phyloP scores from a whole-genome alignment of 768 basidiomycete species.

The Amanita pseudoporphyria region DNA sequence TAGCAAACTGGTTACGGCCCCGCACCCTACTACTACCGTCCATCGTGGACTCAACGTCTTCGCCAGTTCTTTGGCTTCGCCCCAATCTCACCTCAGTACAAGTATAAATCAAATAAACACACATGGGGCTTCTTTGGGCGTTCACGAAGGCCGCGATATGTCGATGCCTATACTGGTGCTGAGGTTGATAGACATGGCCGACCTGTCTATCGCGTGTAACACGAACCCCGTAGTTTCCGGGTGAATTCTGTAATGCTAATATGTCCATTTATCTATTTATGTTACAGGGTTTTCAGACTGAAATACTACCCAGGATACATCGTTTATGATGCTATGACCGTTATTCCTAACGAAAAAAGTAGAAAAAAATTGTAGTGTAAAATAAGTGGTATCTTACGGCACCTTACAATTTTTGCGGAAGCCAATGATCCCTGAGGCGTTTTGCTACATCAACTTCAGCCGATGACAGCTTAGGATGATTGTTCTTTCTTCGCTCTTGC shows the following conservation, averaged over 20 bases:
- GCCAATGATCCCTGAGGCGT: constrained; percentile 53
- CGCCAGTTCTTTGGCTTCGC: constrained; percentile 47
- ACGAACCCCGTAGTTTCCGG: too few relatives aligned
- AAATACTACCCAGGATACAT: background rate
- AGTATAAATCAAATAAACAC: constrained; percentile 25
- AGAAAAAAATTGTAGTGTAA: background rate
- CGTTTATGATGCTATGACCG: background rate
- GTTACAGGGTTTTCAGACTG: background rate
- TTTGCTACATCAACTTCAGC: constrained; percentile 57
- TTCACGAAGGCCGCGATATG: constrained; percentile 37
- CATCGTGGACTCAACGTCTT: constrained; percentile 35
- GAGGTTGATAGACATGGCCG: constrained; percentile 51
- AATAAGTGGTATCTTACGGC: background rate
- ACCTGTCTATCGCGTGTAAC: constrained; percentile 38
- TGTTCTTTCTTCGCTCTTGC: constrained; percentile 6
- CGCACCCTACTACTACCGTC: constrained; percentile 13
- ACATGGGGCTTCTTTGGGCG: constrained; percentile 51
- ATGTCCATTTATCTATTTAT: too few relatives aligned
- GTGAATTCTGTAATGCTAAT: background rate
- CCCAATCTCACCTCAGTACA: constrained; percentile 29
- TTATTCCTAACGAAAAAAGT: background rate
- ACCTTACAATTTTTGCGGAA: constrained; percentile 41
- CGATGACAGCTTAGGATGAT: constrained; percentile 21
- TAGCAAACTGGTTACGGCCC: background rate
- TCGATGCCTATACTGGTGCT: constrained; percentile 37